Percentiles rank a stretch among this genome's conserved stretches.
These are phyloP conservation scores for Linum lewisii DNA, from an alignment of 345 rosid species.

Conservation along the genomic window DNA sequence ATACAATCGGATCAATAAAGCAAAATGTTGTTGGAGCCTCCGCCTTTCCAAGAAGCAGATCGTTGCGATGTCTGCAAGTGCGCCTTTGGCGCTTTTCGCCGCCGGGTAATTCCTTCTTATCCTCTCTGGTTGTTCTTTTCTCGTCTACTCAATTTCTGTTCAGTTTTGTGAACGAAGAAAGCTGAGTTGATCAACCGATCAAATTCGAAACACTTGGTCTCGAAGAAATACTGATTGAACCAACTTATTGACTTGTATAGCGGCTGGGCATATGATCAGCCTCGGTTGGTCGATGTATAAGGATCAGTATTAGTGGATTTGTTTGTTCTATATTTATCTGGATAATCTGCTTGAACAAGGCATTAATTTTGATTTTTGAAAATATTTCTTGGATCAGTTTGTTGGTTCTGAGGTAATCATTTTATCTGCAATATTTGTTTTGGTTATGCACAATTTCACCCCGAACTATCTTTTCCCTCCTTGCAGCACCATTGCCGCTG, in stretches of 20 bases:
- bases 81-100: conserved; percentile 66
- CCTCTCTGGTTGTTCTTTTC: background rate
- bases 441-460: background rate
- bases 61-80: conserved; percentile 74
- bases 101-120: conserved; percentile 35
- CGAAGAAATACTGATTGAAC: no score
- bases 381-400: background rate
- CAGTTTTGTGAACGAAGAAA: background rate
- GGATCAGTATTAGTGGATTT: background rate
- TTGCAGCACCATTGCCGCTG: conserved; percentile 74
- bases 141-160: background rate
- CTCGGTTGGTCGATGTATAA: background rate
- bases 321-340: background rate
- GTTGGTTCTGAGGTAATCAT: background rate
- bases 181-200: background rate
- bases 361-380: background rate
- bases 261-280: background rate
- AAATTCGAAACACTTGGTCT: no score
- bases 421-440: background rate
- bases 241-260: background rate
- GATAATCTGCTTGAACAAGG: background rate
- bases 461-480: background rate
- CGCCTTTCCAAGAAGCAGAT: conserved; percentile 55
- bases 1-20: background rate
- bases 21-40: conserved; percentile 51